These are phyloP conservation scores for Talaromyces liani DNA, from an alignment of 495 filamentous ascomycete species.

Conservation along the genomic window DNA sequence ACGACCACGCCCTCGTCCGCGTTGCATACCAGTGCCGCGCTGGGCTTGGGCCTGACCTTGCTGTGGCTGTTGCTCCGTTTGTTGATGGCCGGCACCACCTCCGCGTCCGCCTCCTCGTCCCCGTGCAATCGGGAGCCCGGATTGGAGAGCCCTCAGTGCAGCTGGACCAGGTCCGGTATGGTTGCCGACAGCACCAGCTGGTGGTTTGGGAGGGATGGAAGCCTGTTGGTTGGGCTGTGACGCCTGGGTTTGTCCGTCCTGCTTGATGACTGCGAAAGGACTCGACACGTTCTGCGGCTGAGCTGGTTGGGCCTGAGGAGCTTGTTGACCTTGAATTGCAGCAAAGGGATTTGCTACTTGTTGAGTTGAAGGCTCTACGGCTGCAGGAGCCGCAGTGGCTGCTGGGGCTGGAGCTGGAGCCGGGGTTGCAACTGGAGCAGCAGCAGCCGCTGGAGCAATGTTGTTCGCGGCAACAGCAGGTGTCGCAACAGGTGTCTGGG, in stretches of 20 bases:
- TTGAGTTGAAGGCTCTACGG: constrained; percentile 6
- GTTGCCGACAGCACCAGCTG: constrained; percentile 9
- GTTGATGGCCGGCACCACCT: constrained; percentile 23
- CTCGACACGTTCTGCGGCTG: constrained; percentile 9
- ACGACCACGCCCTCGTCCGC: constrained; percentile 41
- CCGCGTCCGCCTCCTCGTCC: constrained; percentile 27
- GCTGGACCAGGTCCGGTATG: constrained; percentile 26
- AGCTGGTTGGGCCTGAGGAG: constrained; percentile 8
- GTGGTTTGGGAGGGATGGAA: constrained; percentile 11
- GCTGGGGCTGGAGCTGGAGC: constrained; percentile 13
- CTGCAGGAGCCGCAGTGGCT: constrained; percentile 17
- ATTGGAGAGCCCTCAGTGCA: constrained; percentile 35
- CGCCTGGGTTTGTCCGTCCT: not conserved
- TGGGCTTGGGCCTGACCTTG: constrained; percentile 19
- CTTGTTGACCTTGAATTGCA: constrained; percentile 10
- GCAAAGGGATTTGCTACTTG: constrained; percentile 24
- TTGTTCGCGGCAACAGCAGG: constrained; percentile 15
- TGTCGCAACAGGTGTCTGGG: constrained; percentile 20
- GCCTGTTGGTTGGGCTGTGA: constrained; percentile 10
- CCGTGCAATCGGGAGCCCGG: constrained; percentile 42
- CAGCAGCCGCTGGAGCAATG: constrained; percentile 9
- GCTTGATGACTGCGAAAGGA: constrained; percentile 6
- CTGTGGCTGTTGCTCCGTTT: constrained; percentile 11
- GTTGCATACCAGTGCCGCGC: constrained; percentile 35
- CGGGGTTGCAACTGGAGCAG: constrained; percentile 15